phyloP scores from a whole-genome alignment of 1,139 yeast genomes.

The Blastobotrys ciferrii region DNA sequence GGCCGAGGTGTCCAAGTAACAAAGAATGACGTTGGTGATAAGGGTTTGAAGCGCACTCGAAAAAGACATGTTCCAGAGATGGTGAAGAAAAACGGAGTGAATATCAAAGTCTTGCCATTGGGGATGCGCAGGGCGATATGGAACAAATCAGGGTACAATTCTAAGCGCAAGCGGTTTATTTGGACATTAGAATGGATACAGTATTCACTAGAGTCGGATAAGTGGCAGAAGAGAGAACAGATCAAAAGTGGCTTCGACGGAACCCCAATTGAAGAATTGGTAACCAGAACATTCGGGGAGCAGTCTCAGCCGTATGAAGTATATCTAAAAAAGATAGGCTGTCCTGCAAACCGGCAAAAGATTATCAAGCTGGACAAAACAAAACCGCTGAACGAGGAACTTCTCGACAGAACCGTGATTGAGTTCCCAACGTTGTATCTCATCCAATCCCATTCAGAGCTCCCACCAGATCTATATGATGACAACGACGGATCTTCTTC shows the following conservation, averaged over 20 bases:
- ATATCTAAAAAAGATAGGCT: conserved; percentile 24
- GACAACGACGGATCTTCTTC: conserved; percentile 26
- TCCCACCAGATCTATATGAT: conserved; percentile 21
- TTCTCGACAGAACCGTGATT: conserved; percentile 59
- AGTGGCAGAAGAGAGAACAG: conserved; percentile 1
- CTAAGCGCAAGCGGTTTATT: conserved; percentile 54
- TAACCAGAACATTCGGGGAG: background rate
- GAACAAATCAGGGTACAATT: conserved; percentile 76
- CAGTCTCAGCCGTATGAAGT: conserved; percentile 8
- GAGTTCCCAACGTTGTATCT: conserved; percentile 68
- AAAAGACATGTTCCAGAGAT: conserved; percentile 7
- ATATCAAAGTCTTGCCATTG: conserved; percentile 53
- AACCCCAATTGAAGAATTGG: background rate
- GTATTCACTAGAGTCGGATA: conserved; percentile 26
- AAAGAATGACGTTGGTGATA: conserved; percentile 26
- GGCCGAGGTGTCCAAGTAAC: conserved; percentile 47
- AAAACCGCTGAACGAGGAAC: conserved; percentile 42
- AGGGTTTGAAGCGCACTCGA: conserved; percentile 11
- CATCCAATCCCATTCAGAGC: background rate
- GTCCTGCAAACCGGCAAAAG: conserved; percentile 24
- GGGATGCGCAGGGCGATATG: conserved; percentile 71
- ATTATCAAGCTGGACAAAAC: conserved; percentile 24
- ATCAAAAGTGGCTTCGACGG: background rate
- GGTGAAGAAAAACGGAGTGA: conserved; percentile 42
- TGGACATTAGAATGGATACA: conserved; percentile 83